Conservation (phyloP, 257 asterid species). For the Solanum gracilifrons region DNA sequence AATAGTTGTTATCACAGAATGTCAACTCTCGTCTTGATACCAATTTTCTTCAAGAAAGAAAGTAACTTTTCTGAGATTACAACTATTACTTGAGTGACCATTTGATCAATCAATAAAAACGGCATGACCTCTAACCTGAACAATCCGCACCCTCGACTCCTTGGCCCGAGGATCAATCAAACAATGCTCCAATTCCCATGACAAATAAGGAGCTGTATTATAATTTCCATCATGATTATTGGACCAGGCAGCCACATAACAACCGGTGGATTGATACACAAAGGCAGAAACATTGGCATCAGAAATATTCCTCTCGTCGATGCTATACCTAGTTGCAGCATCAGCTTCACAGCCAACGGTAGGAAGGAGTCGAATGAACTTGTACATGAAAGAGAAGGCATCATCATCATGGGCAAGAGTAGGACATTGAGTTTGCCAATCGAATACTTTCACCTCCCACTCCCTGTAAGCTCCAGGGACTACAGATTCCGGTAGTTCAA, state of each 20-base stretch:
- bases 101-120: background rate
- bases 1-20: background rate
- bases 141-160: conserved; percentile 54
- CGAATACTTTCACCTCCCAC: conserved; percentile 86
- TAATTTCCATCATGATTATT: background rate
- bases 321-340: conserved; percentile 60
- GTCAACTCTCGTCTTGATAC: background rate
- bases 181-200: conserved; percentile 73
- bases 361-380: conserved; percentile 56
- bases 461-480: conserved; percentile 86
- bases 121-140: conserved; percentile 21
- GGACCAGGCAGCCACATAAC: conserved; percentile 63
- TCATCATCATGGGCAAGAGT: conserved; percentile 45
- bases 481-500: conserved; percentile 69
- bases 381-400: conserved; percentile 33
- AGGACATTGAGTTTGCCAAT: conserved; percentile 97
- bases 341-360: conserved; percentile 97
- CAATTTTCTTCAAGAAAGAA: background rate
- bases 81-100: background rate
- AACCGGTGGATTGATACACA: conserved; percentile 52
- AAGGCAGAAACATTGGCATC: conserved; percentile 22
- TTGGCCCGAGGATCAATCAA: conserved; percentile 50
- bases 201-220: background rate
- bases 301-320: conserved; percentile 26
- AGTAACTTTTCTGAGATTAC: background rate